Evolutionary conservation across 441 rosid genomes (phyloP).

Genomic region (Omphalea diandra): DNA sequence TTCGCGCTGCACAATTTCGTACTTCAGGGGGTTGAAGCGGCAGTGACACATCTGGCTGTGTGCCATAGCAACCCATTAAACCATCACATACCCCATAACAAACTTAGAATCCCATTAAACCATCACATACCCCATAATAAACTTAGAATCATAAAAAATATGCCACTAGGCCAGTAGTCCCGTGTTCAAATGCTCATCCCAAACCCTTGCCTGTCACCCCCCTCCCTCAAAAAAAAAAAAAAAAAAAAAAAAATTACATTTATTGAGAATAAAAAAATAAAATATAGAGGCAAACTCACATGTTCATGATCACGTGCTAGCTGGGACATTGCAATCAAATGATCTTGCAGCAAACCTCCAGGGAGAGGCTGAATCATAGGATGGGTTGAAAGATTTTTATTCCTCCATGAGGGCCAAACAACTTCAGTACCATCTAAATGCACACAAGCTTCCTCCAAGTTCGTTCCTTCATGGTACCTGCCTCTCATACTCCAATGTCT

Average conservation of each 20-base stretch:
- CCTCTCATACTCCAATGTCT: constrained; percentile 97
- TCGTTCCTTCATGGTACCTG: constrained; percentile 74
- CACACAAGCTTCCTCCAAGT: constrained; percentile 67
- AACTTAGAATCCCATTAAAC: constrained; percentile 23
- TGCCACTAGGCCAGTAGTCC: neutral
- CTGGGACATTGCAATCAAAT: constrained; percentile 82
- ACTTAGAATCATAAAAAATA: constrained; percentile 13
- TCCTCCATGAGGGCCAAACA: constrained; percentile 96
- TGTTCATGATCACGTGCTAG: constrained; percentile 94
- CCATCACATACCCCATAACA: constrained; percentile 15
- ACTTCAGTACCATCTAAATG: constrained; percentile 81
- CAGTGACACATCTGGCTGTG: constrained; percentile 88
- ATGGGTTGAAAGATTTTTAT: constrained; percentile 71
- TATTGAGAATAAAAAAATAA: no score
- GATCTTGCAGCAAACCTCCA: constrained; percentile 85
- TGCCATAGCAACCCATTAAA: no score
- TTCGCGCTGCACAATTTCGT: constrained; percentile 55
- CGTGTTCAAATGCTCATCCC: neutral
- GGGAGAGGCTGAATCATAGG: constrained; percentile 90
- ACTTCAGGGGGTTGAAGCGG: constrained; percentile 78
- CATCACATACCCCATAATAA: constrained; percentile 15
- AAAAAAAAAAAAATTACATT: neutral
- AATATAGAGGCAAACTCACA: constrained; percentile 45
- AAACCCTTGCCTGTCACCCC: neutral
- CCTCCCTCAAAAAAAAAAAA: neutral